Conservation (phyloP, 768 basidiomycete species). For the Amanita rimosa region DNA sequence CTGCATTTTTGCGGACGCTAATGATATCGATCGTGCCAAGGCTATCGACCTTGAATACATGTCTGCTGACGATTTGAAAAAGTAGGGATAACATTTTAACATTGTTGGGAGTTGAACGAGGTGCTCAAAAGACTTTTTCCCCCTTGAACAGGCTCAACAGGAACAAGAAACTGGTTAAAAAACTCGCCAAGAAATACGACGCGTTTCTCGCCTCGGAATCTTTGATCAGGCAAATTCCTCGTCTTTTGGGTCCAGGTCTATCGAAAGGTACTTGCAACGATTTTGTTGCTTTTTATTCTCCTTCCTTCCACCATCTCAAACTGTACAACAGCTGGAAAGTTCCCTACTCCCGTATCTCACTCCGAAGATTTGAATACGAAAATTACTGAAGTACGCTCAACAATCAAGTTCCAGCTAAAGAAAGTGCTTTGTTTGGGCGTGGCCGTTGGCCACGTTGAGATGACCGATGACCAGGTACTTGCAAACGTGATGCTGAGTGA, state of each 20-base stretch:
- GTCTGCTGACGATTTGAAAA: constrained; percentile 99
- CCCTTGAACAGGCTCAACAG: constrained; percentile 97
- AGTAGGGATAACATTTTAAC: constrained; percentile 61
- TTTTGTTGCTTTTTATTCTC: constrained; percentile 1
- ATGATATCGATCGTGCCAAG: constrained; percentile 97
- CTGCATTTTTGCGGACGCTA: constrained; percentile 98
- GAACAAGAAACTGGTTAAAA: constrained; percentile 99
- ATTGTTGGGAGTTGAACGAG: not conserved
- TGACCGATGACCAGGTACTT: constrained; percentile 96
- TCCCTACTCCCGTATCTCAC: constrained; percentile 95
- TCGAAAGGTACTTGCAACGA: constrained; percentile 69
- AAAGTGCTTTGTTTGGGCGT: constrained; percentile 99
- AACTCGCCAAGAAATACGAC: constrained; percentile 99
- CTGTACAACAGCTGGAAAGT: constrained; percentile 71
- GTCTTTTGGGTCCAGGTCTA: constrained; percentile 98
- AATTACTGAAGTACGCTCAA: constrained; percentile 91
- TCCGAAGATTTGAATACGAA: constrained; percentile 84
- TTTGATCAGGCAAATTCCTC: constrained; percentile 99
- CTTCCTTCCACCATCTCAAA: not conserved
- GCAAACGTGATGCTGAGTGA: constrained; percentile 94
- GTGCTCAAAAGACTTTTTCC: not conserved
- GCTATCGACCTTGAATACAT: constrained; percentile 97
- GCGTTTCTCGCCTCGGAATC: constrained; percentile 97
- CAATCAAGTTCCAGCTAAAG: constrained; percentile 99
- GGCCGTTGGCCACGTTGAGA: constrained; percentile 94